Base-by-base conservation (phyloP, 1,284 basidiomycete genomes). In the Puccinia triticina region DNA sequence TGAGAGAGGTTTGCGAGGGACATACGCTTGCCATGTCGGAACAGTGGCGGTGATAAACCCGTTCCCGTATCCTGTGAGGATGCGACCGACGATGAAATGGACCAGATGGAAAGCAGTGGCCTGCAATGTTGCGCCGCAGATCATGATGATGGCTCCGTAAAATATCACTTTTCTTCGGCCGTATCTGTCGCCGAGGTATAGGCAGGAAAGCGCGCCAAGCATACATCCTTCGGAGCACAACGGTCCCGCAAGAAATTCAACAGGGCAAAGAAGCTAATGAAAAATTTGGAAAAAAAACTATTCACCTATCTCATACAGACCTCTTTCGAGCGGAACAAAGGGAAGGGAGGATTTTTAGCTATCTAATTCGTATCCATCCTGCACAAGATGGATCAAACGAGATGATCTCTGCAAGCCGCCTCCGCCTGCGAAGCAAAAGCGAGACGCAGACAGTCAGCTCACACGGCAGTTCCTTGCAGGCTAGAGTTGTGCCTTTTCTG, bases 41-140 rank as follows among this genome's bases (percentile, higher is more conserved):
- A 88, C 86, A 10, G 87, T 88, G 0, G 86, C 87, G 12, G 88
- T 89, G 85, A 92, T 92, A 71, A 92, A 86, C 37, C 92, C 92
- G 84, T 92, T 92, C 12, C 92, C 91, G n/a, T 92, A 84, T 43
- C 91, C 91, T 0, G 91, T 91, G 67, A 92, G 85, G 55, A 91
- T 89, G 26, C 91, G 90, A 14, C 91, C 91, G 32, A 91, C 89
- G 40, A 91, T 88, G 86, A 92, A 89, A 84, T 91, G 89, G 1
- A 89, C 87, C 83, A 91, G 90, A 73, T 88, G 87, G 84, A 88
- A 90, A 5, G 90, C 89, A 16, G 90, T 87, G 11, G 90, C 87
- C 85, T 91, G 90, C 14, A 92, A 87, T 81, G 91, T 89, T 12
- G 91, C 90, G 26, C 91, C 91, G 59, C 91, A 88, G 50, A 91